Evolutionary conservation across 1,139 yeast genomes (phyloP).

Genomic region (Candida anutae): DNA sequence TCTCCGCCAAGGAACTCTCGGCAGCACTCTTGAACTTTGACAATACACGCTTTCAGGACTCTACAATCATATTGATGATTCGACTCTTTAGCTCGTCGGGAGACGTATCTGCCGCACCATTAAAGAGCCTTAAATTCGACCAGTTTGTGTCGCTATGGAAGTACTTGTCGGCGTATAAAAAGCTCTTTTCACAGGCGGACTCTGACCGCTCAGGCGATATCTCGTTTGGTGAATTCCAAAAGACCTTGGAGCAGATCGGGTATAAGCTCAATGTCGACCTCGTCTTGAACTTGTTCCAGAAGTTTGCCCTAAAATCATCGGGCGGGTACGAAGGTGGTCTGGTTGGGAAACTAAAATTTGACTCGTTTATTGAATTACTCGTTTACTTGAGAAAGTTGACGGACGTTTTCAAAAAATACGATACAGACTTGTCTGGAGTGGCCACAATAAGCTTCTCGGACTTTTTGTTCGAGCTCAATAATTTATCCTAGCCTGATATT

Average conservation of each 20-base stretch:
- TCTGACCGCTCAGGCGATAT: slow-evolving; percentile 53
- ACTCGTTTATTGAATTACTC: slow-evolving; percentile 73
- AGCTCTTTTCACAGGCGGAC: slow-evolving; percentile 59
- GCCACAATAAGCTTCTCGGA: slow-evolving; percentile 75
- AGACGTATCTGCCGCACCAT: slow-evolving; percentile 29
- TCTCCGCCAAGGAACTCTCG: slow-evolving; percentile 54
- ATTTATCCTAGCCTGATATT: slow-evolving; percentile 12
- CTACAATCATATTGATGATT: slow-evolving; percentile 60
- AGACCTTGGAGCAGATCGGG: slow-evolving; percentile 64
- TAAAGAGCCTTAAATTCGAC: slow-evolving; percentile 42
- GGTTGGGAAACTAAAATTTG: slow-evolving; percentile 61
- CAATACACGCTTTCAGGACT: slow-evolving; percentile 53
- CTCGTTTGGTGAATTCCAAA: slow-evolving; percentile 59
- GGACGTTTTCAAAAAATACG: slow-evolving; percentile 71
- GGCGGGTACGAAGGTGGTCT: slow-evolving; percentile 18
- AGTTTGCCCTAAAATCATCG: slow-evolving; percentile 39
- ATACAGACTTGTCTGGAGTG: slow-evolving; percentile 66
- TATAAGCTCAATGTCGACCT: slow-evolving; percentile 57
- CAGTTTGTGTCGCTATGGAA: slow-evolving; percentile 72
- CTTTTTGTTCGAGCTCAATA: slow-evolving; percentile 58
- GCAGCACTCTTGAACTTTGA: slow-evolving; percentile 60
- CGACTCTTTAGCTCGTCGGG: slow-evolving; percentile 46
- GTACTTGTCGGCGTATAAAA: slow-evolving; percentile 64
- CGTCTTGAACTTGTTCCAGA: slow-evolving; percentile 53
- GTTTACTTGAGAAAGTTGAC: slow-evolving; percentile 73